These are phyloP conservation scores for Hamigera avellanea DNA, from an alignment of 495 filamentous ascomycete species.

Conservation along the genomic window DNA sequence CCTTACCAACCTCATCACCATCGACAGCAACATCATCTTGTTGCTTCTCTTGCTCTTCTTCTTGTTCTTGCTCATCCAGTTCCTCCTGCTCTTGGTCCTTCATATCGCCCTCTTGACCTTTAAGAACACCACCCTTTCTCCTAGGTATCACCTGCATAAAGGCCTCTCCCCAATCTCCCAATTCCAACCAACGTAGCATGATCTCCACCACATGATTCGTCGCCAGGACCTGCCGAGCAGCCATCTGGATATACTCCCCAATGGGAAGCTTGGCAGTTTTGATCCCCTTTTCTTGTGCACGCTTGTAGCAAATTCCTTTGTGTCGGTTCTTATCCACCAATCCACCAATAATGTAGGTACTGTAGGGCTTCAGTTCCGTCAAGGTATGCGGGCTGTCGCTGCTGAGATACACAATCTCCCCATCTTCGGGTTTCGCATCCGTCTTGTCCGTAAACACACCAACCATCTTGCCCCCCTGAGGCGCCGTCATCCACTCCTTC, in stretches of 20 bases:
- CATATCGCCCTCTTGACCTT: slow-evolving; percentile 9
- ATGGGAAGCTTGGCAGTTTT: slow-evolving; percentile 87
- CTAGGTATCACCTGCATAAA: slow-evolving; percentile 80
- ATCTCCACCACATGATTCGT: slow-evolving; percentile 97
- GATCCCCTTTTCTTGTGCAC: slow-evolving; percentile 60
- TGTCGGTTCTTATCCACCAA: slow-evolving; percentile 92
- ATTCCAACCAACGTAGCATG: slow-evolving; percentile 84
- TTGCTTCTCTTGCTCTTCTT: no score
- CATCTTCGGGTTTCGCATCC: slow-evolving; percentile 30
- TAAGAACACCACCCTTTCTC: slow-evolving; percentile 62
- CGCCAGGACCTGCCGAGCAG: slow-evolving; percentile 66
- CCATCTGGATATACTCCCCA: slow-evolving; percentile 83
- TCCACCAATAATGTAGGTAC: slow-evolving; percentile 86
- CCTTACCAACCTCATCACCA: slow-evolving; percentile 9
- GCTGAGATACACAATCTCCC: slow-evolving; percentile 73
- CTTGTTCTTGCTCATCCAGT: slow-evolving; percentile 15
- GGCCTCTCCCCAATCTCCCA: slow-evolving; percentile 78
- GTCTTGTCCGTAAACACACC: slow-evolving; percentile 38
- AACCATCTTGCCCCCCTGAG: slow-evolving; percentile 32
- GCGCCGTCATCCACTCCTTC: slow-evolving; percentile 43
- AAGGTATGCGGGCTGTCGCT: slow-evolving; percentile 78
- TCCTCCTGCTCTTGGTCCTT: slow-evolving; percentile 12
- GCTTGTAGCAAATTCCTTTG: slow-evolving; percentile 85
- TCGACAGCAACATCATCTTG: slow-evolving; percentile 5
- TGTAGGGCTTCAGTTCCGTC: slow-evolving; percentile 66